These are phyloP conservation scores for Ceratocystis ficicola DNA, from an alignment of 2,329 filamentous ascomycete genomes.

Conservation along the genomic window DNA sequence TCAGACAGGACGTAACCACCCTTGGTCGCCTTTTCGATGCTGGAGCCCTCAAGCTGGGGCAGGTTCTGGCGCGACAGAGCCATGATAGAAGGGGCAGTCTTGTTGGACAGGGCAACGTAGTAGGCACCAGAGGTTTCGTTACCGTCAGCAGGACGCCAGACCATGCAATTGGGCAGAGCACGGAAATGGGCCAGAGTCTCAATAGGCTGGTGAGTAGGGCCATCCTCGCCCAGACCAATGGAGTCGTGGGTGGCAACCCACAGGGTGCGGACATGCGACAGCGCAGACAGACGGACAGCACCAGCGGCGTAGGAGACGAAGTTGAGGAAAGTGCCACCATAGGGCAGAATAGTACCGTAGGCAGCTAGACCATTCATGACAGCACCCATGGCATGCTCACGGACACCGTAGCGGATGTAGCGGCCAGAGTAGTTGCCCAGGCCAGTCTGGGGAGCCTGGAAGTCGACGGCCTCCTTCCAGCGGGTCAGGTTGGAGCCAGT, in stretches of 20 bases:
- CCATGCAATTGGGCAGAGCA: constrained; percentile 96
- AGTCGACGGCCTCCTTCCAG: constrained; percentile 94
- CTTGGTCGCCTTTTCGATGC: constrained; percentile 79
- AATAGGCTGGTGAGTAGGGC: constrained; percentile 96
- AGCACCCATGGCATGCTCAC: constrained; percentile 83
- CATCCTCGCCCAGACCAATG: constrained; percentile 97
- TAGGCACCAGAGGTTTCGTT: constrained; percentile 98
- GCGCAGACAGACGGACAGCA: constrained; percentile 82
- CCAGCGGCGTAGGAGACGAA: constrained; percentile 97
- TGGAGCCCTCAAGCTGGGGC: constrained; percentile 90
- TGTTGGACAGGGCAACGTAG: constrained; percentile 84
- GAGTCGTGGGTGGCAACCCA: constrained; percentile 98
- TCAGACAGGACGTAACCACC: constrained; percentile 89
- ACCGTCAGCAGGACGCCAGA: constrained; percentile 95
- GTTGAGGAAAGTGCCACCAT: constrained; percentile 95
- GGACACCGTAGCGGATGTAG: constrained; percentile 85
- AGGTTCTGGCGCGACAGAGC: constrained; percentile 97
- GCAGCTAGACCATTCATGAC: constrained; percentile 92
- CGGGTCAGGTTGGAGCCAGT: constrained; percentile 97
- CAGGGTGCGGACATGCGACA: constrained; percentile 82
- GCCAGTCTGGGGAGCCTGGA: constrained; percentile 77
- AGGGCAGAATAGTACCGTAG: constrained; percentile 90
- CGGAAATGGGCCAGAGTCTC: constrained; percentile 98
- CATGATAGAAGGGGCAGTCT: constrained; percentile 82
- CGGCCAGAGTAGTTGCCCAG: constrained; percentile 85